These are phyloP conservation scores for Colletotrichum salicis DNA, from an alignment of 2,329 filamentous ascomycete genomes.

Conservation along the genomic window DNA sequence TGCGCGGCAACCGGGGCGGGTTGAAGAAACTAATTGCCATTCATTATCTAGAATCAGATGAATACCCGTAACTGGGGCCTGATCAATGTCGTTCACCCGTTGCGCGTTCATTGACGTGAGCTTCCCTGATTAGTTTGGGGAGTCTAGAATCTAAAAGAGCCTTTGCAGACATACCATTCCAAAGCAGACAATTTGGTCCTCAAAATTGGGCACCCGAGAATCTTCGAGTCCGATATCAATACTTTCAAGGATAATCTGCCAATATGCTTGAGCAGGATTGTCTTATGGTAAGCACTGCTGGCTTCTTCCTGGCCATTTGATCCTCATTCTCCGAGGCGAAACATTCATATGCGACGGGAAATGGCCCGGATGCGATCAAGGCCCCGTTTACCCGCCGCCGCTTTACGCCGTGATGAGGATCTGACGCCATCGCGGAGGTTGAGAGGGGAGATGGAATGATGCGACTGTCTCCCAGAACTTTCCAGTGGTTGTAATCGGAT, in stretches of 20 bases:
- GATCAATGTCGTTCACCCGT: background rate
- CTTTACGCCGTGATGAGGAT: background rate
- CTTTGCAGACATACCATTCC: background rate
- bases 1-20: background rate
- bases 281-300: background rate
- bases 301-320: background rate
- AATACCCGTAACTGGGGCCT: rapidly evolving
- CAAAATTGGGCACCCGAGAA: background rate
- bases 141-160: too few relatives aligned
- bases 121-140: background rate
- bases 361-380: rapidly evolving
- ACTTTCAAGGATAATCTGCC: background rate
- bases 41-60: background rate
- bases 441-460: background rate
- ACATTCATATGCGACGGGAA: background rate
- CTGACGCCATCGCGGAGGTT: background rate
- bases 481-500: background rate
- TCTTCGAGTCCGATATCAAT: background rate
- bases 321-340: background rate
- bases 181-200: background rate
- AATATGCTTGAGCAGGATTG: background rate
- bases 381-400: background rate
- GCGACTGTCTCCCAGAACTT: background rate
- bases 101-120: background rate
- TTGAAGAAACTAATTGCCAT: background rate